phyloP scores from a whole-genome alignment of 2,329 filamentous ascomycete species.

The Ophiocordyceps sinensis region DNA sequence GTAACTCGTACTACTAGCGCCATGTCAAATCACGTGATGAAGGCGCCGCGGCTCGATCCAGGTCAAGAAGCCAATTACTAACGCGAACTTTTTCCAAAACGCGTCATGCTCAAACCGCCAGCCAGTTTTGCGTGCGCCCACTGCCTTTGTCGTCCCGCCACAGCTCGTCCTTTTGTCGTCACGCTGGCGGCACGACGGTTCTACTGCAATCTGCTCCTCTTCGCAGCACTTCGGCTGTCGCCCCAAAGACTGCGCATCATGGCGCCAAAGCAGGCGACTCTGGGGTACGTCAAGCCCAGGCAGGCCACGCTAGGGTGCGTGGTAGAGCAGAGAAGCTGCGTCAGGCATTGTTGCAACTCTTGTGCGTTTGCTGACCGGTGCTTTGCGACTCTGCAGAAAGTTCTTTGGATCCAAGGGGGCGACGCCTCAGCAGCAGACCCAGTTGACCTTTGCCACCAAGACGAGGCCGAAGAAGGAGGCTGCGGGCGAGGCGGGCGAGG shows the following conservation, averaged over 20 bases:
- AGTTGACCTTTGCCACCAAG: constrained; percentile 59
- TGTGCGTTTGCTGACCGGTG: too few relatives aligned
- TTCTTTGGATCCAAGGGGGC: constrained; percentile 57
- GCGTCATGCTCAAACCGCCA: constrained; percentile 16
- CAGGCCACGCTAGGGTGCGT: constrained; percentile 62
- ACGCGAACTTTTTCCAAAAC: constrained; percentile 20
- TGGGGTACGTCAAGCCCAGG: constrained; percentile 71
- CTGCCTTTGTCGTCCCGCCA: constrained; percentile 7
- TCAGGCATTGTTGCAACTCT: not conserved
- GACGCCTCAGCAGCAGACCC: constrained; percentile 58
- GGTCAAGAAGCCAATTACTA: constrained; percentile 17
- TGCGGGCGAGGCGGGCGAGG: constrained; percentile 16
- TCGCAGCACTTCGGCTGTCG: constrained; percentile 1
- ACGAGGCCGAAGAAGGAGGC: constrained; percentile 21
- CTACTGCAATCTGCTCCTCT: constrained; percentile 2
- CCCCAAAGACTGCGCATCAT: constrained; percentile 15
- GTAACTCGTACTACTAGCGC: too few relatives aligned
- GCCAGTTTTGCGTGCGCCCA: constrained; percentile 8
- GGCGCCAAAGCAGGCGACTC: constrained; percentile 60
- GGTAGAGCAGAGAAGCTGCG: constrained; percentile 5
- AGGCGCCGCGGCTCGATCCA: constrained; percentile 8
- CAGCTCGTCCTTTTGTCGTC: constrained; percentile 1
- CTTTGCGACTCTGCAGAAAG: constrained; percentile 40
- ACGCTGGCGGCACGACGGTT: constrained; percentile 4
- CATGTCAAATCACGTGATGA: constrained; percentile 10